These are phyloP conservation scores for Metarhizium brunneum DNA, from an alignment of 2,329 filamentous ascomycete species.

Conservation along the genomic window DNA sequence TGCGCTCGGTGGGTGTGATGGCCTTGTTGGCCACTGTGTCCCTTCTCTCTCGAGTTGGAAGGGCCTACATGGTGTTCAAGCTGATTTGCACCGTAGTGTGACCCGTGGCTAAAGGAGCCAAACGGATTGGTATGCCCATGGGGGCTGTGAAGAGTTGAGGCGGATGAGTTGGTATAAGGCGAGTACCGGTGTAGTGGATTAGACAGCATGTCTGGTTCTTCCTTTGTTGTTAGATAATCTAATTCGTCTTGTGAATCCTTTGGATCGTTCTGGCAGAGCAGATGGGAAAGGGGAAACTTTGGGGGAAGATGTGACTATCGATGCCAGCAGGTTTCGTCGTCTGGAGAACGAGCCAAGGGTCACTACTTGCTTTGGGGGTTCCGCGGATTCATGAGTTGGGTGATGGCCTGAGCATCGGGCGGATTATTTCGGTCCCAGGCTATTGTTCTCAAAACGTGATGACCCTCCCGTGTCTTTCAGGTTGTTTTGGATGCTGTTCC, in stretches of 20 bases:
- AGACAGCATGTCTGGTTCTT: conserved; percentile 45
- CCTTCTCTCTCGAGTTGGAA: not conserved
- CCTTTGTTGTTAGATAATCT: conserved; percentile 1
- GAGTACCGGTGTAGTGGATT: conserved; percentile 56
- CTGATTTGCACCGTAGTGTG: conserved; percentile 63
- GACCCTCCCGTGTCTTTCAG: not conserved
- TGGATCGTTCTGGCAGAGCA: not conserved
- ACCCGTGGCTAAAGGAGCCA: conserved; percentile 58
- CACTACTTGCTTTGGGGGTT: conserved; percentile 3
- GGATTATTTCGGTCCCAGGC: not conserved
- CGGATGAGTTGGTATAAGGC: conserved; percentile 48
- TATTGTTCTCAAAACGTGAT: not conserved
- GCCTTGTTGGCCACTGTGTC: conserved; percentile 1
- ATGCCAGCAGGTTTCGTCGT: not conserved
- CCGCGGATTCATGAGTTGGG: not conserved
- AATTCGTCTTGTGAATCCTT: not conserved
- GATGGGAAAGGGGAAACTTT: not conserved
- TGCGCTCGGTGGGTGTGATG: conserved; percentile 20
- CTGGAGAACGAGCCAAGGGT: not conserved
- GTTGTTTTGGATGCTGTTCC: not conserved
- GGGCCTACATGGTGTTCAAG: conserved; percentile 21
- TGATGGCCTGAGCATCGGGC: not conserved
- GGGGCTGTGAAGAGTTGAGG: conserved; percentile 37
- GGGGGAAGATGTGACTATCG: not conserved
- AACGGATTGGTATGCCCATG: conserved; percentile 39